A percentile compares a stretch with the other conserved stretches of the same genome.
These are phyloP conservation scores for Incumbomyces delicatus DNA, from an alignment of 2,329 filamentous ascomycete genomes.

Conservation along the genomic window DNA sequence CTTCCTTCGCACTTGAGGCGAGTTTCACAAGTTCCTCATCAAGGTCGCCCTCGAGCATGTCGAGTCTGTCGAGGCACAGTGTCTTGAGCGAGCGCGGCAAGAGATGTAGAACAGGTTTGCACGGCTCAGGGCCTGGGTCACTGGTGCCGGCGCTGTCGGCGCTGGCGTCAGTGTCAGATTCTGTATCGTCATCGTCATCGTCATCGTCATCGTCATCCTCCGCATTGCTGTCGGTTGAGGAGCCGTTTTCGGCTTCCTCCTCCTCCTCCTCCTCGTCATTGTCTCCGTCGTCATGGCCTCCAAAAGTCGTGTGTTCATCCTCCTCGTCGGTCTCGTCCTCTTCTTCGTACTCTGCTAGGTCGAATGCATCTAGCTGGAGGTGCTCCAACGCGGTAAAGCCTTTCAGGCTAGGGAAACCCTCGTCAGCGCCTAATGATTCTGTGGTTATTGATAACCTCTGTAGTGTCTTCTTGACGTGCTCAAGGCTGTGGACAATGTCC, in stretches of 20 bases:
- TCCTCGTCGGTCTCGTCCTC: not conserved
- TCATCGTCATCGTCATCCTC: not conserved
- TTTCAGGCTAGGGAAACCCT: not conserved
- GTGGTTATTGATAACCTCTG: not conserved
- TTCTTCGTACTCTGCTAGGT: not conserved
- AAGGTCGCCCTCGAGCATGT: not conserved
- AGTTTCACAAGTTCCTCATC: not conserved
- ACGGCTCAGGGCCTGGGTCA: not conserved
- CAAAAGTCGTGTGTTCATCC: not conserved
- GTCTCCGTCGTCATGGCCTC: not conserved
- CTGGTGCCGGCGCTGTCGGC: not conserved
- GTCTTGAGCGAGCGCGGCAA: not conserved
- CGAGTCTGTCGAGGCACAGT: not conserved
- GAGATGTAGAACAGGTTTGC: not conserved
- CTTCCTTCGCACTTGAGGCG: not conserved
- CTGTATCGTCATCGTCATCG: not conserved
- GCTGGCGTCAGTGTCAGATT: not conserved
- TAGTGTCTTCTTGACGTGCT: not conserved
- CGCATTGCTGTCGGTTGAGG: not conserved
- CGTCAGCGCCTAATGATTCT: not conserved
- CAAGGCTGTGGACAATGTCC: not conserved
- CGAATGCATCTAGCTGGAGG: not conserved
- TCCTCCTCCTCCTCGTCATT: too few species aligned
- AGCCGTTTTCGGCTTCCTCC: not conserved
- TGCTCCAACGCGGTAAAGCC: not conserved